A percentile compares a stretch with the other conserved stretches of the same genome.
These are phyloP conservation scores for Colletotrichum magnum DNA, from an alignment of 2,329 filamentous ascomycete species.

Conservation along the genomic window DNA sequence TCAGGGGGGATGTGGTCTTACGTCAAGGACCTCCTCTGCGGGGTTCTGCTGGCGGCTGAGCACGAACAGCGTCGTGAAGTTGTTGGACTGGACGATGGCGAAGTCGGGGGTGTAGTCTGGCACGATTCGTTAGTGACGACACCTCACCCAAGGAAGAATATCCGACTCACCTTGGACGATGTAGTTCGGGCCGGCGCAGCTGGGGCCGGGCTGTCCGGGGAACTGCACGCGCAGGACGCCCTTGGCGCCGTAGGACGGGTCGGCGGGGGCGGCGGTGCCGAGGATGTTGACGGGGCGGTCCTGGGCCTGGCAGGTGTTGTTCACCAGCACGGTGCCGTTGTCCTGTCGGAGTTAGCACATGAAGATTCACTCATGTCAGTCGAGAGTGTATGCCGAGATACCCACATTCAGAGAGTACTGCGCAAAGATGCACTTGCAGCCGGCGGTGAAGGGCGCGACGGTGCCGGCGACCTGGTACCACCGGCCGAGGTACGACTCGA, in stretches of 20 bases:
- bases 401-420: constrained; percentile 47
- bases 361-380: no score
- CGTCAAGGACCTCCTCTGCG: constrained; percentile 46
- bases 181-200: constrained; percentile 51
- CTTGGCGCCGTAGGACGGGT: constrained; percentile 46
- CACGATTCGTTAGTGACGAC: accelerated
- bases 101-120: constrained; percentile 50
- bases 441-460: constrained; percentile 47
- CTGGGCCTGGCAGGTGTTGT: constrained; percentile 50
- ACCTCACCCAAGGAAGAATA: neutral
- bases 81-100: constrained; percentile 51
- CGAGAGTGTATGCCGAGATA: no score
- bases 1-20: constrained; percentile 41
- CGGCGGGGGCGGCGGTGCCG: constrained; percentile 47
- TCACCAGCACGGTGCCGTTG: constrained; percentile 49
- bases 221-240: constrained; percentile 51
- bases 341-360: constrained; percentile 39
- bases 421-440: constrained; percentile 51
- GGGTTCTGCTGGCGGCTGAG: constrained; percentile 49
- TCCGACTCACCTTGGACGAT: constrained; percentile 48
- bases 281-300: constrained; percentile 48
- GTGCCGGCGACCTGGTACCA: constrained; percentile 53
- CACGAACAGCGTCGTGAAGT: constrained; percentile 51
- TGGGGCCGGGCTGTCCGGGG: constrained; percentile 46
- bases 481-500: constrained; percentile 49